phyloP scores from a whole-genome alignment of 1,284 basidiomycete species.

The Leccinum pachyderme region DNA sequence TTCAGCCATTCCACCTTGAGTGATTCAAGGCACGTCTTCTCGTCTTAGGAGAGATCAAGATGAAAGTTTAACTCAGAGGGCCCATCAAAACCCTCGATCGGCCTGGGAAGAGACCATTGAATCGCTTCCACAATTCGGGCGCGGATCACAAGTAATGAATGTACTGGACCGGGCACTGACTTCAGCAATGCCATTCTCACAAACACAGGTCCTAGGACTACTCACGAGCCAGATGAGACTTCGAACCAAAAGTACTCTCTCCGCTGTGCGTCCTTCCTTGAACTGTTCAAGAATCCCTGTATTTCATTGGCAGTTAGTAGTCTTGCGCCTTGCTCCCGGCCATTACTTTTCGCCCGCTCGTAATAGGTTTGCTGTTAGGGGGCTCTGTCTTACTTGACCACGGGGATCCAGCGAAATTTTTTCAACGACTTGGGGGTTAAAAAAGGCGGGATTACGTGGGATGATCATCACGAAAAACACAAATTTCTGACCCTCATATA shows the following conservation, averaged over 20 bases:
- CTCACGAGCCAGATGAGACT: constrained; percentile 26
- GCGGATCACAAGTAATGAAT: constrained; percentile 38
- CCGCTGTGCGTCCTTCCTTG: constrained; percentile 22
- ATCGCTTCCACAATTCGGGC: constrained; percentile 35
- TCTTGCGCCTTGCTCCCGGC: constrained; percentile 8
- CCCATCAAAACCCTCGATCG: constrained; percentile 19
- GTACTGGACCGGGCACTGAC: constrained; percentile 25
- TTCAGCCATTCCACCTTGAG: constrained; percentile 26
- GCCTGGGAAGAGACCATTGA: constrained; percentile 44
- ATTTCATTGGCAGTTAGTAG: constrained; percentile 20
- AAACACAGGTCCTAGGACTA: not conserved
- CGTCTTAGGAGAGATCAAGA: constrained; percentile 30
- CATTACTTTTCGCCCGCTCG: constrained; percentile 6
- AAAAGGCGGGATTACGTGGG: no score
- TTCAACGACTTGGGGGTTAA: constrained; percentile 12
- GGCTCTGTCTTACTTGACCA: constrained; percentile 31
- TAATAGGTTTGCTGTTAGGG: constrained; percentile 37
- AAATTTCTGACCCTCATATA: no score
- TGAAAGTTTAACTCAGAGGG: constrained; percentile 33
- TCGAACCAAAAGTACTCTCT: constrained; percentile 35
- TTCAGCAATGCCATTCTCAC: not conserved
- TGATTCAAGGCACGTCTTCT: constrained; percentile 25
- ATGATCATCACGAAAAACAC: no score
- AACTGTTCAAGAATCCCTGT: constrained; percentile 8
- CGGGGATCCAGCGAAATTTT: constrained; percentile 36